A percentile compares a stretch with the other conserved stretches of the same genome.
Conservation (phyloP, 2,329 filamentous ascomycete species). For the Aureobasidium uvarum region DNA sequence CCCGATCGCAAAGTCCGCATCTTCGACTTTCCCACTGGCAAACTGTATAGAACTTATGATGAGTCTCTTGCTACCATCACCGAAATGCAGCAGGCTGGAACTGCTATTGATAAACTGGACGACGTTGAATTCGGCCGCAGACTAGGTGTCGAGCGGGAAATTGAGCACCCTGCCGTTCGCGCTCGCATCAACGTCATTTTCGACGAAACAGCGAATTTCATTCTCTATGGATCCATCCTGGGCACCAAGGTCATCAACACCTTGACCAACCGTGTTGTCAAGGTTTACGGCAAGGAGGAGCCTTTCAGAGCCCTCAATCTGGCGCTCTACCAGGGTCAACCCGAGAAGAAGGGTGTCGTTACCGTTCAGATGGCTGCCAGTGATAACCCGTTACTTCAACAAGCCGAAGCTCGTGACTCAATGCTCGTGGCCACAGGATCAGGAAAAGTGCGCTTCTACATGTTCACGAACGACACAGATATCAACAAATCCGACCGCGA, state of each 20-base stretch:
- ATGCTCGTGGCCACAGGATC: slow-evolving; percentile 82
- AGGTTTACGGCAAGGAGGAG: slow-evolving; percentile 87
- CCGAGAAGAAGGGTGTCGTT: slow-evolving; percentile 87
- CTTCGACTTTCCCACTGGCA: slow-evolving; percentile 88
- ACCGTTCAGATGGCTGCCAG: slow-evolving; percentile 98
- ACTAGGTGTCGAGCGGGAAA: slow-evolving; percentile 79
- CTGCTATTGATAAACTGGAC: slow-evolving; percentile 75
- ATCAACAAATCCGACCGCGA: slow-evolving; percentile 82
- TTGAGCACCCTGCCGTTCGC: slow-evolving; percentile 67
- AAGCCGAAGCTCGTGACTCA: slow-evolving; percentile 86
- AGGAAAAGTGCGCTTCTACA: slow-evolving; percentile 90
- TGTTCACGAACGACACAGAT: slow-evolving; percentile 90
- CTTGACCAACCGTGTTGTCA: slow-evolving; percentile 87
- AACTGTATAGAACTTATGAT: slow-evolving; percentile 89
- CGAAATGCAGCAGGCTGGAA: slow-evolving; percentile 95
- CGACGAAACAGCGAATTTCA: slow-evolving; percentile 93
- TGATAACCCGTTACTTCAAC: slow-evolving; percentile 85
- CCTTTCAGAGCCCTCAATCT: slow-evolving; percentile 80
- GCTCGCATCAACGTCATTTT: slow-evolving; percentile 84
- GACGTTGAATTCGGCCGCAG: slow-evolving; percentile 89
- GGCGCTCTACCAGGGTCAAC: slow-evolving; percentile 88
- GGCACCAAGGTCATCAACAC: slow-evolving; percentile 97
- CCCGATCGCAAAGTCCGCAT: slow-evolving; percentile 90
- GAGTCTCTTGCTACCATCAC: slow-evolving; percentile 86
- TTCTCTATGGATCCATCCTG: slow-evolving; percentile 87